Evolutionary conservation across 768 basidiomycete species (phyloP).

Genomic region (Saitozyma sp.): DNA sequence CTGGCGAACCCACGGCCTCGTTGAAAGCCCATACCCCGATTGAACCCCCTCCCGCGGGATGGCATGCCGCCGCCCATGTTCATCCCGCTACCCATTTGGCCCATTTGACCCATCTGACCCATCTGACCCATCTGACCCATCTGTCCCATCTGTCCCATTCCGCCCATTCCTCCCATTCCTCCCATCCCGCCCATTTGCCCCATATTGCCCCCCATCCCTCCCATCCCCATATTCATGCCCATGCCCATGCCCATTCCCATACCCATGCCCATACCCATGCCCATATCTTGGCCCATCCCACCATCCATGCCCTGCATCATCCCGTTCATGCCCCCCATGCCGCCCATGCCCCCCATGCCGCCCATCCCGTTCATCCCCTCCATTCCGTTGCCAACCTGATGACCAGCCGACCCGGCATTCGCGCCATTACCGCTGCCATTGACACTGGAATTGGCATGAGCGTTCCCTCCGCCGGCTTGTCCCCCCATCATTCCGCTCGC

Average conservation of each 20-base stretch:
- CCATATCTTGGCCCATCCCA: conserved; percentile 16
- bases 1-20: conserved; percentile 6
- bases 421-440: not conserved
- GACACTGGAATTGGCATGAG: not conserved
- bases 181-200: conserved; percentile 6
- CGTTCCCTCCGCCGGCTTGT: conserved; percentile 1
- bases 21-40: no score
- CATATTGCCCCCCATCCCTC: conserved; percentile 12
- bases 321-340: no score
- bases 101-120: not conserved
- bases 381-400: conserved; percentile 14
- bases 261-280: conserved; percentile 58
- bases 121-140: not conserved
- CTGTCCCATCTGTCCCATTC: conserved; percentile 5
- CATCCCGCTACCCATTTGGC: not conserved
- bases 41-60: conserved; percentile 2
- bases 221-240: conserved; percentile 55
- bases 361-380: conserved; percentile 24
- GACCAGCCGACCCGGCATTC: conserved; percentile 60
- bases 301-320: conserved; percentile 24
- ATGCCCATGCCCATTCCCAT: conserved; percentile 21
- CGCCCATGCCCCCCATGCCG: conserved; percentile 1
- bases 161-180: conserved; percentile 10
- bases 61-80: not conserved
- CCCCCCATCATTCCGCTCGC: conserved; percentile 61